Evolutionary conservation across 2,329 filamentous ascomycete genomes (phyloP), one percentile per base, ranked within the genome.

Genomic region (Claviceps monticola): DNA sequence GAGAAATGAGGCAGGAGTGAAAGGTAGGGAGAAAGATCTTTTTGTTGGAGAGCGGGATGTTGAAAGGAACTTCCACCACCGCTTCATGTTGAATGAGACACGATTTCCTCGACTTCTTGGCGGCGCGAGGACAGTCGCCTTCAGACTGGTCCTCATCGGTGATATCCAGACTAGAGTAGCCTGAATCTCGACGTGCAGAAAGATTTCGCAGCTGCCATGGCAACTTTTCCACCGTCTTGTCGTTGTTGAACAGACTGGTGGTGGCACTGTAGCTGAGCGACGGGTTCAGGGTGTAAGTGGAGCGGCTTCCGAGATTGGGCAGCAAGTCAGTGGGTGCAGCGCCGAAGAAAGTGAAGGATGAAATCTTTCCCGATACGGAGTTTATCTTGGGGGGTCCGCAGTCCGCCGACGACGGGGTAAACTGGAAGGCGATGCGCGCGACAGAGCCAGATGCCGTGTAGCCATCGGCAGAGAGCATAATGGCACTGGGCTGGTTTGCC

Each of bases 21-120:
- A 80, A 81, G 5, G 74, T 75, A 0, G 78, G 78, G 21, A 80
- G 55, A 56, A 79, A 76, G 8, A 71, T 66, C 61, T 73, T 76
- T 59, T 69, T 73, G 62, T 70, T 72, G 29, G 64, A 60, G 8
- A 65, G 61, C 4, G 76, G 74, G 36, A 80, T 61, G 16, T 63
- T 60, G 53, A 81, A 65, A 1, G 76, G 75, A 1, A 81, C 60
- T 43, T 69, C 63, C 9, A 80, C 56, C 4, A 62, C 62, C 0
- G 75, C 62, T 1, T 66, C 64, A 59, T 77, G 68, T 54, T 61
- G 63, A 56, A 71, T 54, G 1, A 64, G 63, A 13, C 65, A 61
- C n/a, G 62, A 55, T 36, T 58, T 59, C 13, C 58, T 43, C 49
- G 57, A 54, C 53, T 60, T 65, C 38, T 51, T 55, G 37, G 51